Percentiles rank a stretch among this genome's conserved stretches.
phyloP scores from a whole-genome alignment of 164 flowering plant species.

The Pachysandra terminalis region DNA sequence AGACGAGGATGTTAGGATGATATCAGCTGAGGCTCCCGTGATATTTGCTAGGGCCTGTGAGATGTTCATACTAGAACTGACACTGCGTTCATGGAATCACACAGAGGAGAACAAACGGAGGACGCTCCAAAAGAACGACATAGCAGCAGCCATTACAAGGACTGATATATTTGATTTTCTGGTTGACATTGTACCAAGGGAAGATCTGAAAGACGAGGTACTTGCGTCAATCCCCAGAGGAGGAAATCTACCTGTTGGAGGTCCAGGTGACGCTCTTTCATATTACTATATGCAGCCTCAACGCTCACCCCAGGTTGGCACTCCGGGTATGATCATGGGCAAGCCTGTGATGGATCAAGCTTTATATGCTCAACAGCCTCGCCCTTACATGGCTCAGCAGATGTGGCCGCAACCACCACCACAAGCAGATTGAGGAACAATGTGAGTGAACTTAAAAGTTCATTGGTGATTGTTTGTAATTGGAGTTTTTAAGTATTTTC shows the following conservation, averaged over 20 bases:
- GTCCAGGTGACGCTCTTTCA: conserved; percentile 4
- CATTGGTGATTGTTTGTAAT: neutral
- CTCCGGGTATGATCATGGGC: conserved; percentile 13
- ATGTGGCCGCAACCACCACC: conserved; percentile 13
- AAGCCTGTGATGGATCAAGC: conserved; percentile 10
- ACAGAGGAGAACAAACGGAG: too few relatives aligned
- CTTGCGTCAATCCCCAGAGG: neutral
- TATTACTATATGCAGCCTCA: conserved; percentile 13
- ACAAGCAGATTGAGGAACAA: neutral
- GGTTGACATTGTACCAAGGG: neutral
- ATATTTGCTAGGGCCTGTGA: conserved; percentile 20
- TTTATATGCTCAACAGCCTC: conserved; percentile 13
- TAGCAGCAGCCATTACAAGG: conserved; percentile 10
- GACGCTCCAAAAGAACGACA: conserved; percentile 15
- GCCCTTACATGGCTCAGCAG: conserved; percentile 11
- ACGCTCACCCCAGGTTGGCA: conserved; percentile 9
- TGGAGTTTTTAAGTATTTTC: too few relatives aligned
- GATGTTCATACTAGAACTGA: conserved; percentile 13
- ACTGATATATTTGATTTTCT: too few relatives aligned
- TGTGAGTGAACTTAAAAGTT: neutral
- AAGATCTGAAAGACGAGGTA: neutral
- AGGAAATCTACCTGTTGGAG: conserved; percentile 4
- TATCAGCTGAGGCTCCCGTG: conserved; percentile 18
- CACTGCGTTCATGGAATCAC: too few relatives aligned
- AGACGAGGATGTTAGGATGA: conserved; percentile 16